Evolutionary conservation across 352 stramenopile species (phyloP).

Genomic region (Hyaloperonospora brassicae): DNA sequence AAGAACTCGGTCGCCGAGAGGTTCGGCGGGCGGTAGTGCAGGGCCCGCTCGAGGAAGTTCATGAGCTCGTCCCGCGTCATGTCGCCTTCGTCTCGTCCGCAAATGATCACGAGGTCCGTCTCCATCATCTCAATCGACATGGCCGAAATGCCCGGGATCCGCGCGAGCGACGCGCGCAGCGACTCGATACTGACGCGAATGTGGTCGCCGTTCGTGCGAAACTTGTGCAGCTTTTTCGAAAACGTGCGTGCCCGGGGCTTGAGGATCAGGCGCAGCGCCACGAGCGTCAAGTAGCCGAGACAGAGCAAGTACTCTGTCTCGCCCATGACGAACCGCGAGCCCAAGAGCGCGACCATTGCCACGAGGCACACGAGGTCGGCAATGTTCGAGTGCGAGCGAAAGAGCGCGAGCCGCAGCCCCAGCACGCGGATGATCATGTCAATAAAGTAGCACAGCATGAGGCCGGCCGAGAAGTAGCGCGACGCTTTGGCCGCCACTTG

Average conservation of each 20-base stretch:
- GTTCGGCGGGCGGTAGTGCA: slow-evolving; percentile 66
- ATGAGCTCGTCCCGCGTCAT: slow-evolving; percentile 84
- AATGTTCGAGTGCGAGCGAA: slow-evolving; percentile 79
- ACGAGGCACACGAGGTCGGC: slow-evolving; percentile 68
- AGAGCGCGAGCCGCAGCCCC: slow-evolving; percentile 61
- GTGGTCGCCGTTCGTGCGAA: slow-evolving; percentile 75
- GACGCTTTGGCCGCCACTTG: slow-evolving; percentile 60
- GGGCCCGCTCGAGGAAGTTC: slow-evolving; percentile 73
- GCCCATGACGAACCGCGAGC: slow-evolving; percentile 40
- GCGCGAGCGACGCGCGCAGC: slow-evolving; percentile 61
- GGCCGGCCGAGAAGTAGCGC: slow-evolving; percentile 60
- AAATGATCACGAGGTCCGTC: slow-evolving; percentile 83
- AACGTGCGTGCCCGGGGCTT: slow-evolving; percentile 78
- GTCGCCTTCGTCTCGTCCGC: slow-evolving; percentile 73
- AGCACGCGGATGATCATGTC: slow-evolving; percentile 78
- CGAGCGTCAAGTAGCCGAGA: slow-evolving; percentile 57
- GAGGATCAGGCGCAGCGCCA: slow-evolving; percentile 71
- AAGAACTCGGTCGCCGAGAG: slow-evolving; percentile 80
- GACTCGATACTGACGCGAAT: slow-evolving; percentile 84
- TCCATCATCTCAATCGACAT: slow-evolving; percentile 86
- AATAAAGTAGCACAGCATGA: slow-evolving; percentile 78
- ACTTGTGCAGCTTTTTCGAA: slow-evolving; percentile 86
- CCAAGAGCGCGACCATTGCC: slow-evolving; percentile 48
- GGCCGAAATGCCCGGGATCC: slow-evolving; percentile 75
- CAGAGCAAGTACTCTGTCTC: slow-evolving; percentile 65